A percentile compares a stretch with the other conserved stretches of the same genome.
Evolutionary conservation across 140 eudicot species (phyloP).

Genomic region (Oenanthe javanica): DNA sequence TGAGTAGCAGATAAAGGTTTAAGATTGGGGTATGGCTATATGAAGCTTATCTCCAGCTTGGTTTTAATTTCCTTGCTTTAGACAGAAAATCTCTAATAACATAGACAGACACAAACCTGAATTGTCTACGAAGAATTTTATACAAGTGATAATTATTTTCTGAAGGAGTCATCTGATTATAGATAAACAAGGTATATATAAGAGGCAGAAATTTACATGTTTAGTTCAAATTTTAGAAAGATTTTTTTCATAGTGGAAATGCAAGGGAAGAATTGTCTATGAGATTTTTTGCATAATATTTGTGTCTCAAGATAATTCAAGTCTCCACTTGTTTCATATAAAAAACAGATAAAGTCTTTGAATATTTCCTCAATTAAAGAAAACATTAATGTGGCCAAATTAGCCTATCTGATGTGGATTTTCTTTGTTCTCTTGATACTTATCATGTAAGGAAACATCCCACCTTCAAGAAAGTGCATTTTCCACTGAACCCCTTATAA

Average conservation of each 20-base stretch:
- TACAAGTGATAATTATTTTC: neutral
- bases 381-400: neutral
- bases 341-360: neutral
- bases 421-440: neutral
- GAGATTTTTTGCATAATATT: too few relatives aligned
- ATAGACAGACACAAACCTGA: neutral
- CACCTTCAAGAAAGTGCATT: conserved; percentile 92
- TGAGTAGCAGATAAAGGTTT: too few relatives aligned
- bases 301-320: neutral
- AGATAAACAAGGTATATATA: neutral
- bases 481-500: conserved; percentile 76
- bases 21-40: too few relatives aligned
- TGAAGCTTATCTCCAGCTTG: too few relatives aligned
- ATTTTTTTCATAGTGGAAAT: neutral
- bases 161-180: neutral
- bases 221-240: neutral
- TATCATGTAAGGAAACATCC: conserved; percentile 15
- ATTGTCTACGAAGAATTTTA: neutral
- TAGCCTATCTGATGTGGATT: neutral
- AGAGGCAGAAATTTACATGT: neutral
- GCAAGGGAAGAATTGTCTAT: neutral
- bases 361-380: neutral
- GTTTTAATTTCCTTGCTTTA: too few relatives aligned
- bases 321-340: neutral
- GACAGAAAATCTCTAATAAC: neutral